Percentiles rank a stretch among this genome's conserved stretches.
These are phyloP conservation scores for Dissoconium aciculare DNA, from an alignment of 2,329 filamentous ascomycete genomes.

Conservation along the genomic window DNA sequence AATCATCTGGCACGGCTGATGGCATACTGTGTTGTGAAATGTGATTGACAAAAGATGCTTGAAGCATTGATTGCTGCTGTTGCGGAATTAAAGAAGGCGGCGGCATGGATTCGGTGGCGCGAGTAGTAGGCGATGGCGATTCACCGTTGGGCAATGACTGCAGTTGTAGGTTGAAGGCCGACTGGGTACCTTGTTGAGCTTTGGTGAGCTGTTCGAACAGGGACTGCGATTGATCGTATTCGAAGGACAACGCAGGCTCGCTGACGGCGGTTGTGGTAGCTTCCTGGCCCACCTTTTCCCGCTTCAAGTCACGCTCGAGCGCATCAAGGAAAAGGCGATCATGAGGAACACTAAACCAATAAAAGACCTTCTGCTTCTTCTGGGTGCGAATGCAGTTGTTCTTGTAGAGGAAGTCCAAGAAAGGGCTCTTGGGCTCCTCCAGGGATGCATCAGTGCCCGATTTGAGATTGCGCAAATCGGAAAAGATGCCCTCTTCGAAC, in stretches of 20 bases:
- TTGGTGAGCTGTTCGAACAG: conserved; percentile 99
- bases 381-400: conserved; percentile 99
- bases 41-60: conserved; percentile 18
- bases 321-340: conserved; percentile 95
- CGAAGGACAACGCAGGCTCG: conserved; percentile 93
- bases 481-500: conserved; percentile 99
- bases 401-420: conserved; percentile 98
- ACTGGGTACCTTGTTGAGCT: conserved; percentile 95
- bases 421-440: conserved; percentile 96
- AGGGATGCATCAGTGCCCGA: conserved; percentile 95
- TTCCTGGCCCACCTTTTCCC: conserved; percentile 98
- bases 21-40: conserved; percentile 20
- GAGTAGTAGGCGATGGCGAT: conserved; percentile 75
- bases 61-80: conserved; percentile 14
- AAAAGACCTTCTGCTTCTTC: conserved; percentile 99
- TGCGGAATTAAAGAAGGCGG: conserved; percentile 65
- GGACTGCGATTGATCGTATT: conserved; percentile 98
- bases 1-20: conserved; percentile 44
- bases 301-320: conserved; percentile 89
- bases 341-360: conserved; percentile 99
- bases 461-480: conserved; percentile 93
- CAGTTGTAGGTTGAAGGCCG: conserved; percentile 50
- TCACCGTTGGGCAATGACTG: conserved; percentile 49
- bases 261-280: conserved; percentile 91
- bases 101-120: conserved; percentile 86